Evolutionary conservation across 257 asterid species (phyloP).

Genomic region (Solanum virginianum): DNA sequence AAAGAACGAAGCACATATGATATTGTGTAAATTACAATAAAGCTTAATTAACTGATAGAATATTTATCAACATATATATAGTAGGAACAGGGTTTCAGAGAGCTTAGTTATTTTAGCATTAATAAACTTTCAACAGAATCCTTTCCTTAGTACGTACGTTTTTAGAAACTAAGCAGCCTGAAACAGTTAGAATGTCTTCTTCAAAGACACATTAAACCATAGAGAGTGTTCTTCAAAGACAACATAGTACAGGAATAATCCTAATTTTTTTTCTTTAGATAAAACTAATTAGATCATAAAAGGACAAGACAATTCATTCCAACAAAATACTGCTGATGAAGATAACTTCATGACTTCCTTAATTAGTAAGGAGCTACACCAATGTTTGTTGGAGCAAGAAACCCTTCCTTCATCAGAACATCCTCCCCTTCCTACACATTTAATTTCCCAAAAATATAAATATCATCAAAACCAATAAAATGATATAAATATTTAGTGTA

Average conservation of each 20-base stretch:
- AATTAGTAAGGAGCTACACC: conserved; percentile 73
- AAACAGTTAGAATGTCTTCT: conserved; percentile 10
- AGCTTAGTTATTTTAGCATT: conserved; percentile 11
- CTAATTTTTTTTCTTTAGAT: neutral
- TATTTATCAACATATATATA: neutral
- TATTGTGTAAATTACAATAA: no score
- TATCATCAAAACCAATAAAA: neutral
- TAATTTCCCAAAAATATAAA: neutral
- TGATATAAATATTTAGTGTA: no score
- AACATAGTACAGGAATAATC: conserved; percentile 2
- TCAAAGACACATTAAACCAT: neutral
- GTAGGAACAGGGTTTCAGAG: conserved; percentile 6
- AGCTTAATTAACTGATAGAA: no score
- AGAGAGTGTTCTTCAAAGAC: neutral
- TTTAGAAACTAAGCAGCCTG: neutral
- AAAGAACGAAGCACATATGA: no score
- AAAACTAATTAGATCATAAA: neutral
- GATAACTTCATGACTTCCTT: neutral
- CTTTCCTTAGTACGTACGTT: conserved; percentile 10
- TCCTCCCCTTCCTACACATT: conserved; percentile 74
- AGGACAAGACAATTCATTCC: neutral
- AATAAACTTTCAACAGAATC: conserved; percentile 18
- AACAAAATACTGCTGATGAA: neutral
- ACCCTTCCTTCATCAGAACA: conserved; percentile 85
- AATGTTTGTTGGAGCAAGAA: conserved; percentile 69